These are phyloP conservation scores for Neurospora sp. DNA, from an alignment of 495 filamentous ascomycete genomes.

Conservation along the genomic window DNA sequence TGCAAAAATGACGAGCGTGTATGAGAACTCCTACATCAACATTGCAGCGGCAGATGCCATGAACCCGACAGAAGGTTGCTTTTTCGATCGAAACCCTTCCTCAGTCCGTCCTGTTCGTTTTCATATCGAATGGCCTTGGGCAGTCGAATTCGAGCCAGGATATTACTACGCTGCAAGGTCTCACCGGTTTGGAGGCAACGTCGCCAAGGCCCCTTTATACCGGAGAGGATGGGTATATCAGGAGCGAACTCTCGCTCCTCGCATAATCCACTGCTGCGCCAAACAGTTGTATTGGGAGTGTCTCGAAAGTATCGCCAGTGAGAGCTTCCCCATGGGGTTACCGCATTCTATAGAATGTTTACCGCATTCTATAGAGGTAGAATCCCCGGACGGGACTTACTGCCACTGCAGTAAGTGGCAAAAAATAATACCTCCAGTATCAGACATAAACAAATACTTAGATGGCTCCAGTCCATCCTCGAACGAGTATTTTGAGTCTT, in stretches of 20 bases:
- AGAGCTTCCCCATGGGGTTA: background rate
- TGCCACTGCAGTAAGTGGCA: background rate
- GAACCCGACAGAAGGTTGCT: background rate
- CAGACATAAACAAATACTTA: rapidly evolving
- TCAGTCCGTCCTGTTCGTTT: background rate
- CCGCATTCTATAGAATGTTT: background rate
- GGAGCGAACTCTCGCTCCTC: background rate
- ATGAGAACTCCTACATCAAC: conserved; percentile 16
- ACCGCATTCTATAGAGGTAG: too few species aligned
- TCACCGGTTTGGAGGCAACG: background rate
- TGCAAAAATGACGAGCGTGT: conserved; percentile 24
- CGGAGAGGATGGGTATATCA: conserved; percentile 1
- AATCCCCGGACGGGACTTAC: too few species aligned
- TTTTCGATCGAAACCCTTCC: background rate
- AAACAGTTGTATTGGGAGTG: conserved; percentile 2
- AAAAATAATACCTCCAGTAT: background rate
- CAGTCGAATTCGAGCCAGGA: background rate
- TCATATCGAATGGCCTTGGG: too few species aligned
- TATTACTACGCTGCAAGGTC: background rate
- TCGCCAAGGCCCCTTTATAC: background rate
- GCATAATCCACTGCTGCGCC: background rate
- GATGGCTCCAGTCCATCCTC: background rate
- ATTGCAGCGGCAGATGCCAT: conserved; percentile 4
- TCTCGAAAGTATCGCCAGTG: background rate
- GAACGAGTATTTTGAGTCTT: background rate